Base-by-base conservation (phyloP, 306 rosid species). In the Prunus armeniaca region DNA sequence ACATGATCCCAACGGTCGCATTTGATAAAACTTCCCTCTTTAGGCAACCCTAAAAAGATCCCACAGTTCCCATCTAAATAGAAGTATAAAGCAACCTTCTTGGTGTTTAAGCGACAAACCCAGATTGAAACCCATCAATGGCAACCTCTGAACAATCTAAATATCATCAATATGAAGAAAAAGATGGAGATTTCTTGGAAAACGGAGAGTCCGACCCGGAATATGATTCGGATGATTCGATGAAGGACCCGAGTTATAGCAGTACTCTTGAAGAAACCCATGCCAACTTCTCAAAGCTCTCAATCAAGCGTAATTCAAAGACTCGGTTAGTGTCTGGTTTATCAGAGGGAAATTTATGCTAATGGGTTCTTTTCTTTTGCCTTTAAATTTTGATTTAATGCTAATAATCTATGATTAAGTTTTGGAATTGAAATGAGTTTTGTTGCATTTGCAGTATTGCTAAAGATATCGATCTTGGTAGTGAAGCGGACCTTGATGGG, bases 211-310 rank as follows among this genome's bases (percentile, higher is more conserved):
- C 87, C 24, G 80, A 85, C 34, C 14, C 65, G 6, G 84, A 12
- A 66, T 57, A 51, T 9, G 78, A 80, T n/a, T 84, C 83, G 3
- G 82, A 87, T 25, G 93, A 84, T 71, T 83, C 85, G 0, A 85
- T 71, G 25, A 57, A 13, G 6, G 93, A 91, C 78, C 82, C 86
- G 1, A 85, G 76, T 79, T 83, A 38, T 67, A 71, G 20, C 72
- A 38, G 43, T 38, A 27, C 46, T 70, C 78, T 78, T 25, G 86
- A 91, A 82, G 87, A 88, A 82, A 83, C 89, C 73, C 32, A 50
- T 14, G 58, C 57, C 69, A 83, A 74, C 65, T 73, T 87, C 65
- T 83, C 94, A 15, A 72, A 80, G 55, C 88, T 87, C 80, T 83
- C 88, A 18, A 75, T 91, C 82, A 57, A 51, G 41, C 85, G 69